phyloP scores from a whole-genome alignment of 495 filamentous ascomycete species.

The Articulospora tetracladia region DNA sequence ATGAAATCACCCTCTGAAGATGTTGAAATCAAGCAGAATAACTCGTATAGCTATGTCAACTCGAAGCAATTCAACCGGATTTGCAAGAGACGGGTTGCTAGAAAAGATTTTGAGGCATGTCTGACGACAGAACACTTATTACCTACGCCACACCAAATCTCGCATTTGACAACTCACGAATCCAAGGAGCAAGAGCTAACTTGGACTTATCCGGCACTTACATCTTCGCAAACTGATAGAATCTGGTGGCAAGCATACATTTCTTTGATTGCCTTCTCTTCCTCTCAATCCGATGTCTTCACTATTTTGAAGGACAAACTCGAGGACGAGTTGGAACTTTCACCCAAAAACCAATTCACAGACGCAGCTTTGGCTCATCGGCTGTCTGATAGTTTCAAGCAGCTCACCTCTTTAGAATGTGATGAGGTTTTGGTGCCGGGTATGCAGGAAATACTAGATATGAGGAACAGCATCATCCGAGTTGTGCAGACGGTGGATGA shows the following conservation, averaged over 20 bases:
- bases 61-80: conserved; percentile 98
- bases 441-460: not conserved
- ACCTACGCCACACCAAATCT: too few relatives aligned
- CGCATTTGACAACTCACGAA: not conserved
- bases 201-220: too few relatives aligned
- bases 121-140: too few relatives aligned
- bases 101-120: conserved; percentile 90
- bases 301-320: not conserved
- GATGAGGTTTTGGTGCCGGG: not conserved
- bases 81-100: conserved; percentile 82
- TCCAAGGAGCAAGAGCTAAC: not conserved
- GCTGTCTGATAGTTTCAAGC: not conserved
- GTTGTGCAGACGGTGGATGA: conserved; percentile 4
- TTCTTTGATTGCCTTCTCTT: not conserved
- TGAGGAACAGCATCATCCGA: not conserved
- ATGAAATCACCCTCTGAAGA: too few relatives aligned
- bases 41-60: too few relatives aligned
- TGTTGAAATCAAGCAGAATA: too few relatives aligned
- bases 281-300: not conserved
- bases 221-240: not conserved
- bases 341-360: not conserved
- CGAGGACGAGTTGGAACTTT: not conserved
- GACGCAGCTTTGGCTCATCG: not conserved
- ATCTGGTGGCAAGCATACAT: conserved; percentile 11
- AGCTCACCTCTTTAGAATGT: not conserved